These are phyloP conservation scores for Trichoderma sp. DNA, from an alignment of 2,329 filamentous ascomycete genomes.

Conservation along the genomic window DNA sequence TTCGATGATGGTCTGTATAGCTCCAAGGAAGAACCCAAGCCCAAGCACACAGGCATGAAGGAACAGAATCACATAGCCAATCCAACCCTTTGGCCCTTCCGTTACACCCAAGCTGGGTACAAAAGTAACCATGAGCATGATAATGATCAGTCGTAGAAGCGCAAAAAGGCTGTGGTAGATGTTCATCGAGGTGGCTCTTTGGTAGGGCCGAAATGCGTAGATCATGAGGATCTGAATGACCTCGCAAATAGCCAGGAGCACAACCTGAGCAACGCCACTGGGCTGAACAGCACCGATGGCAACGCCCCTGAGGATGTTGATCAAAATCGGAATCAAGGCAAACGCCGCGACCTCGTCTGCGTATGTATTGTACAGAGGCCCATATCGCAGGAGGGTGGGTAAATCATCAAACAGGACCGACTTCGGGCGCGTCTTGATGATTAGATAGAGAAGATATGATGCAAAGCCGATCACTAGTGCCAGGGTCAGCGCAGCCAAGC, in stretches of 20 bases:
- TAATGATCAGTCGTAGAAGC: conserved; percentile 72
- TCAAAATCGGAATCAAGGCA: conserved; percentile 80
- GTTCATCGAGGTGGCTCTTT: conserved; percentile 94
- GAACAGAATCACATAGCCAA: conserved; percentile 87
- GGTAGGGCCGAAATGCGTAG: conserved; percentile 87
- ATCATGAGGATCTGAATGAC: conserved; percentile 86
- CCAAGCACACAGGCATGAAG: conserved; percentile 84
- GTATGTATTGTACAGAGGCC: conserved; percentile 96
- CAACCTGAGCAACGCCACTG: conserved; percentile 89
- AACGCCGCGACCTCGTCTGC: conserved; percentile 91
- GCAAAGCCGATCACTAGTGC: conserved; percentile 73
- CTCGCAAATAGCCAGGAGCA: conserved; percentile 91
- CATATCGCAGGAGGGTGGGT: conserved; percentile 84
- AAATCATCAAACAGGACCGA: conserved; percentile 92
- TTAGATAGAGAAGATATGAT: conserved; percentile 78
- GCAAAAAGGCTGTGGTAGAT: conserved; percentile 89
- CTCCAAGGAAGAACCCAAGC: conserved; percentile 92
- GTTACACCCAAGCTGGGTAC: conserved; percentile 79
- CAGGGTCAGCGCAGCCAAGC: conserved; percentile 74
- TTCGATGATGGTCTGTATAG: conserved; percentile 87
- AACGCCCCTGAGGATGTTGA: conserved; percentile 85
- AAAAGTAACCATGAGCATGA: conserved; percentile 80
- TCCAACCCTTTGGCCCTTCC: conserved; percentile 86
- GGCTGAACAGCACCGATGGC: conserved; percentile 91
- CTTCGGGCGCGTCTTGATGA: conserved; percentile 78